Evolutionary conservation across 768 basidiomycete genomes (phyloP).

Genomic region (Collybia sordida): DNA sequence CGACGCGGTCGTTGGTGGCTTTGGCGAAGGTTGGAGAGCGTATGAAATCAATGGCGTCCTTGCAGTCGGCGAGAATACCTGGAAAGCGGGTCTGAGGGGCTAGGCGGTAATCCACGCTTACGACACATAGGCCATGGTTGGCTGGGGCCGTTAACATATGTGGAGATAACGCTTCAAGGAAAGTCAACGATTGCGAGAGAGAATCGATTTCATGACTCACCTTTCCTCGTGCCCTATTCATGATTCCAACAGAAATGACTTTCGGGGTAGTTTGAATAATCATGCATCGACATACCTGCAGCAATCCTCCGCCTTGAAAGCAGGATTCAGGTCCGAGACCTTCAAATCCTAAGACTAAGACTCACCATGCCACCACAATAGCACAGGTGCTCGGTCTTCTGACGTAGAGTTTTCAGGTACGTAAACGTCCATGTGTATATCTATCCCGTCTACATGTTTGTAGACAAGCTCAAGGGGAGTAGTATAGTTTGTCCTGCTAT

Average conservation of each 20-base stretch:
- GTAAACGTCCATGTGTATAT: constrained; percentile 34
- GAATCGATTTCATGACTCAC: too few species aligned
- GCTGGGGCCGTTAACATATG: constrained; percentile 19
- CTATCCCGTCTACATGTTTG: constrained; percentile 28
- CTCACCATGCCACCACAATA: constrained; percentile 38
- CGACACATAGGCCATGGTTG: constrained; percentile 27
- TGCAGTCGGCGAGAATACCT: constrained; percentile 31
- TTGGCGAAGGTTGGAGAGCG: constrained; percentile 21
- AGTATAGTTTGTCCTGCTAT: background rate
- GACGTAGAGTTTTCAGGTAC: constrained; percentile 27
- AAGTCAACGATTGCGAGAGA: background rate
- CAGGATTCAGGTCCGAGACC: background rate
- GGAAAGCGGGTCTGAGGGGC: constrained; percentile 36
- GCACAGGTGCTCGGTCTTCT: constrained; percentile 25
- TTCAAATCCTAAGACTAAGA: background rate
- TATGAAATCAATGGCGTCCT: constrained; percentile 31
- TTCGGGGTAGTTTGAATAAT: too few species aligned
- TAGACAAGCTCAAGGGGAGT: constrained; percentile 29
- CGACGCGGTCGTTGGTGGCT: constrained; percentile 27
- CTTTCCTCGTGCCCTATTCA: too few species aligned
- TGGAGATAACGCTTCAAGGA: background rate
- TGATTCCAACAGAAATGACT: too few species aligned
- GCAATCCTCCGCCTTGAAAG: too few species aligned
- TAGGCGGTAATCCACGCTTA: constrained; percentile 36
- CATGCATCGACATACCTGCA: too few species aligned